phyloP scores from a whole-genome alignment of 2,329 filamentous ascomycete species.

The Nemania diffusa region DNA sequence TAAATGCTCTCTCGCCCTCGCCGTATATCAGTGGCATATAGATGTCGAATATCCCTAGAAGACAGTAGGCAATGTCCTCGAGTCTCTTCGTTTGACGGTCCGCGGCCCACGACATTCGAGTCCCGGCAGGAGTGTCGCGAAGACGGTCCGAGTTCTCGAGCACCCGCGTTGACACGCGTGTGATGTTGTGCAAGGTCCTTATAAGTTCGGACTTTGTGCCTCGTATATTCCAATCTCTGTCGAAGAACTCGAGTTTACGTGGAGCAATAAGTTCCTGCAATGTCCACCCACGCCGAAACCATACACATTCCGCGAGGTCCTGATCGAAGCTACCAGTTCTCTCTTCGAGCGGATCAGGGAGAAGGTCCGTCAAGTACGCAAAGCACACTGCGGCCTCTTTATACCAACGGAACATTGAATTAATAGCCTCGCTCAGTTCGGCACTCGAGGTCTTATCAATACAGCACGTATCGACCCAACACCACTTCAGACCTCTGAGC shows the following conservation, averaged over 20 bases:
- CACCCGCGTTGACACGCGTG: constrained; percentile 12
- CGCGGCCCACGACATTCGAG: constrained; percentile 30
- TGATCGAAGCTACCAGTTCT: background rate
- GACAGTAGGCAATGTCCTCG: no score
- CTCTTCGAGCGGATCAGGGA: background rate
- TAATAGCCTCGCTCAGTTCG: constrained; percentile 32
- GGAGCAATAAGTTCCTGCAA: constrained; percentile 35
- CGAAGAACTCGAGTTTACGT: constrained; percentile 8
- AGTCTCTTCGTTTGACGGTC: no score
- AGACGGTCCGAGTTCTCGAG: constrained; percentile 10
- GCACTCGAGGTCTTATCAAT: constrained; percentile 33
- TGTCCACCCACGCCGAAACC: constrained; percentile 32
- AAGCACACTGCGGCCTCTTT: constrained; percentile 24
- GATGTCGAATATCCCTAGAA: no score
- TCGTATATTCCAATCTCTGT: constrained; percentile 20
- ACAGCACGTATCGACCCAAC: constrained; percentile 30
- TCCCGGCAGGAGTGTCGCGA: background rate
- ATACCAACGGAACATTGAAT: constrained; percentile 34
- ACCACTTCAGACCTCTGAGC: constrained; percentile 13
- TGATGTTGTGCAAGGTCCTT: constrained; percentile 9
- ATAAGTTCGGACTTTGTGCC: constrained; percentile 20
- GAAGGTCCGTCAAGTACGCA: constrained; percentile 19
- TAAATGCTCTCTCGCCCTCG: no score
- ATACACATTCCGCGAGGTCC: constrained; percentile 6
- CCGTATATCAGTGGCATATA: no score